Base-by-base conservation (phyloP, 495 filamentous ascomycete genomes). In the Hypoxylon intermedium region DNA sequence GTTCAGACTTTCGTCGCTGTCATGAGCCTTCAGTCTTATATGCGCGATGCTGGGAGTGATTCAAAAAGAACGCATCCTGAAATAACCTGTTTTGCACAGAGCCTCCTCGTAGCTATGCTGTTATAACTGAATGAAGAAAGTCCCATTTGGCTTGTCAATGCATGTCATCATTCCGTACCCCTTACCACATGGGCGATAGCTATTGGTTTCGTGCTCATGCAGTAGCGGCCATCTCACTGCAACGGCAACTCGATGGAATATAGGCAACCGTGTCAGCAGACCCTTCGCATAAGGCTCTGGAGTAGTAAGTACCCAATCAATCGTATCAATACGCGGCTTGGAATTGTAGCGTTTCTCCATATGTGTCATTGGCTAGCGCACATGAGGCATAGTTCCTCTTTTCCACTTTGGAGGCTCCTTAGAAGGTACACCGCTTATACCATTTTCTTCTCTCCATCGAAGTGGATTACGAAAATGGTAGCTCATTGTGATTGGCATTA, bases 161-260 rank as follows among this genome's bases (percentile, higher is more conserved):
- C 56, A 46, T 45, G 56, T 59, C 44, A 52, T 52, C 47, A 52
- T 46, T 18, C 52, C 44, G 38, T 24, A n/a, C n/a, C n/a, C n/a
- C n/a, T 13, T n/a, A 59, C 56, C 47, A 51, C 56, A 52, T 52
- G 47, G 56, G 56, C 20, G 20, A 40, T 38, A 13, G 31, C 33
- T 45, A 59, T 59, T 59, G 56, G 56, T 23, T 13, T 36, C 15
- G 23, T 9, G 6, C 36, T 24, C 18, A 48, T 42, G 46, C 45
- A 49, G 16, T 49, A 44, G 13, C 26, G 45, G 46, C 30, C 28
- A 46, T 37, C 54, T 58, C 45, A 20, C 36, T 58, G 37, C 37
- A 51, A 44, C 45, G 18, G 13, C 45, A 58, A 50, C 51, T 46
- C 45, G 43, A 44, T 11, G 36, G 12, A 34, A 5, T 24, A 5